phyloP scores from a whole-genome alignment of 2,329 filamentous ascomycete species.

The Thelonectria blattea region DNA sequence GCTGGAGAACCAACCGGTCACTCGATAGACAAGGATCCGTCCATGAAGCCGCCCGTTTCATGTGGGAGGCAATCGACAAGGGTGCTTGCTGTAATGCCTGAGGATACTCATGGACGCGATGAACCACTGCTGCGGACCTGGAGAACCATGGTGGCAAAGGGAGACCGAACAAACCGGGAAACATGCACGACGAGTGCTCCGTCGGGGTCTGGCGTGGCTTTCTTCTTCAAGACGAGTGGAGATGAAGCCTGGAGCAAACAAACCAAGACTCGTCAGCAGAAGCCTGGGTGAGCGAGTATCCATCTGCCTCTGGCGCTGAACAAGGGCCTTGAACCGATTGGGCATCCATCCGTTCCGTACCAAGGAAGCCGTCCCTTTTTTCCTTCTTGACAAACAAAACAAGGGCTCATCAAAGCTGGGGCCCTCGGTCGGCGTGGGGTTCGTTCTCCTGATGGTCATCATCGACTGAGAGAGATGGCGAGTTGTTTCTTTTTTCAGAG shows the following conservation, averaged over 20 bases:
- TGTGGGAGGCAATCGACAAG: constrained; percentile 21
- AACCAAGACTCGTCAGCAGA: constrained; percentile 13
- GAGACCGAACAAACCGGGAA: neutral
- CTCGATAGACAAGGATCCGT: constrained; percentile 15
- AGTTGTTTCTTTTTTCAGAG: constrained; percentile 14
- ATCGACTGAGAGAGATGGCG: constrained; percentile 13
- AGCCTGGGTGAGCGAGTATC: neutral
- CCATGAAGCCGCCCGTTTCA: constrained; percentile 32
- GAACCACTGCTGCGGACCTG: constrained; percentile 34
- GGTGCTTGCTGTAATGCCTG: constrained; percentile 6
- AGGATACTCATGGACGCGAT: constrained; percentile 23
- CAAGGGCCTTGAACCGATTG: constrained; percentile 1
- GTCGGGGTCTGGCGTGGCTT: neutral
- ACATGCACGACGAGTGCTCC: neutral
- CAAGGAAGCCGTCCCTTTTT: constrained; percentile 7
- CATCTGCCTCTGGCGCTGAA: constrained; percentile 1
- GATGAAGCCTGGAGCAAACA: constrained; percentile 1
- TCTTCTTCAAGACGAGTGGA: neutral
- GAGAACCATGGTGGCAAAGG: constrained; percentile 21
- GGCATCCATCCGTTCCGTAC: constrained; percentile 9
- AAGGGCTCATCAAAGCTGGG: neutral
- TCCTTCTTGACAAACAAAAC: neutral
- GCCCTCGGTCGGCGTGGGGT: constrained; percentile 14
- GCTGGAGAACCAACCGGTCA: constrained; percentile 1
- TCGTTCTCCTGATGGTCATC: neutral